phyloP scores from a whole-genome alignment of 225 moss, liverwort and hornwort species.

The Anthoceros angustus region DNA sequence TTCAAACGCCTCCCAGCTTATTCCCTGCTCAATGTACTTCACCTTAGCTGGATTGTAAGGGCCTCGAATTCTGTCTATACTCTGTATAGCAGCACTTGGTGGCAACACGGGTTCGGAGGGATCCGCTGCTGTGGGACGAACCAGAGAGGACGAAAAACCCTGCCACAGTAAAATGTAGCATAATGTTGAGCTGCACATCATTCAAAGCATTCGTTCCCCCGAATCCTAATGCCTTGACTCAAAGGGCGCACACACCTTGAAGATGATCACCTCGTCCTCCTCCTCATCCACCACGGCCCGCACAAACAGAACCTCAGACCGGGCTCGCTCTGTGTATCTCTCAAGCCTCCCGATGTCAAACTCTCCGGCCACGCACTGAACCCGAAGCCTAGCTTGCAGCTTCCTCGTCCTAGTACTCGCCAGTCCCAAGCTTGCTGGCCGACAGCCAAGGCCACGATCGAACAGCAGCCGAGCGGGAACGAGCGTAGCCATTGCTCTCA shows the following conservation, averaged over 20 bases:
- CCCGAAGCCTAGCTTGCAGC: not conserved
- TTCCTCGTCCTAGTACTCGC: not conserved
- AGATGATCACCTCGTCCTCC: conserved; percentile 75
- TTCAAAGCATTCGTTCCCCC: not conserved
- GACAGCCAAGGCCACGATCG: not conserved
- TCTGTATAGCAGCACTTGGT: conserved; percentile 34
- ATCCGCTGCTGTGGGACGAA: conserved; percentile 45
- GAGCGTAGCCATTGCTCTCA: no score
- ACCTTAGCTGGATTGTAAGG: conserved; percentile 52
- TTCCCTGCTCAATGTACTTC: conserved; percentile 41
- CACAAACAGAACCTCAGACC: conserved; percentile 51
- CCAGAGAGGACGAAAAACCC: conserved; percentile 83
- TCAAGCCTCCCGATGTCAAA: conserved; percentile 63
- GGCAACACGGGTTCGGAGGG: conserved; percentile 48
- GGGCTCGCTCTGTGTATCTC: conserved; percentile 46
- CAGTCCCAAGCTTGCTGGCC: not conserved
- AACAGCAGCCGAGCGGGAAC: no score
- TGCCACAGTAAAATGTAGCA: conserved; percentile 9
- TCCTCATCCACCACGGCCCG: conserved; percentile 53
- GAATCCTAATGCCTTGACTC: not conserved
- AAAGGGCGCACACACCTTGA: conserved; percentile 32
- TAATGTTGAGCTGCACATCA: not conserved
- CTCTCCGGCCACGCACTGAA: not conserved
- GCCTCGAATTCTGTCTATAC: conserved; percentile 59
- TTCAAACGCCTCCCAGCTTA: conserved; percentile 62